Evolutionary conservation across 2,329 filamentous ascomycete species (phyloP).

Genomic region (Penicillium sp.): DNA sequence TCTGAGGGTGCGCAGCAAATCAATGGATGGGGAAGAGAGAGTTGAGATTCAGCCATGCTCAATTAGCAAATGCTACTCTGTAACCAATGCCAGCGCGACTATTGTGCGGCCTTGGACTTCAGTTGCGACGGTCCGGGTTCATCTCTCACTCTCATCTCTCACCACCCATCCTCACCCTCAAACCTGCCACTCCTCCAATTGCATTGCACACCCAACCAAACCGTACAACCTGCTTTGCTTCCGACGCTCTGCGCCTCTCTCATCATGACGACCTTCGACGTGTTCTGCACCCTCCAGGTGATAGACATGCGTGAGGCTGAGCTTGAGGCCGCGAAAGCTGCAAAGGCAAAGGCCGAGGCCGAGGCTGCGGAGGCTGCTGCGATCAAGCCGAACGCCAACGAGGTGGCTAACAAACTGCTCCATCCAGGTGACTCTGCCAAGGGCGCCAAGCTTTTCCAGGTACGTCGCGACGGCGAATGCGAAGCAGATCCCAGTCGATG

Average conservation of each 20-base stretch:
- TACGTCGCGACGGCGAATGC: slow-evolving; percentile 32
- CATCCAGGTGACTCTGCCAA: slow-evolving; percentile 81
- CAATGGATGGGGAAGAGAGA: too few species aligned
- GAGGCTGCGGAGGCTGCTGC: slow-evolving; percentile 6
- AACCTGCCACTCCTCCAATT: slow-evolving; percentile 1
- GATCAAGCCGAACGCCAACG: neutral
- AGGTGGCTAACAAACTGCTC: neutral
- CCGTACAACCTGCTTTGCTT: too few species aligned
- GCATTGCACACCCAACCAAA: neutral
- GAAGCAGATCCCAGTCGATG: too few species aligned
- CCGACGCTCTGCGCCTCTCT: neutral
- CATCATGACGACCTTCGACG: slow-evolving; percentile 29
- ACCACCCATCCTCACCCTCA: neutral
- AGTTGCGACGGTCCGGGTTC: too few species aligned
- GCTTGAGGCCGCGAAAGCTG: slow-evolving; percentile 12
- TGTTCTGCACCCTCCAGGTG: slow-evolving; percentile 22
- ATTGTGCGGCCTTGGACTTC: too few species aligned
- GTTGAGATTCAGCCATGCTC: too few species aligned
- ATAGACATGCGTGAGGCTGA: slow-evolving; percentile 27
- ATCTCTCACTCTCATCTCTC: neutral
- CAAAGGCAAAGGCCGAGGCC: slow-evolving; percentile 10
- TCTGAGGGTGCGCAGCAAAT: too few species aligned
- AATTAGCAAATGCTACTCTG: too few species aligned
- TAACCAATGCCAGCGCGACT: too few species aligned
- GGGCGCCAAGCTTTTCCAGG: slow-evolving; percentile 98